phyloP scores from a whole-genome alignment of 2,329 filamentous ascomycete genomes.

The Trichoderma sp. region DNA sequence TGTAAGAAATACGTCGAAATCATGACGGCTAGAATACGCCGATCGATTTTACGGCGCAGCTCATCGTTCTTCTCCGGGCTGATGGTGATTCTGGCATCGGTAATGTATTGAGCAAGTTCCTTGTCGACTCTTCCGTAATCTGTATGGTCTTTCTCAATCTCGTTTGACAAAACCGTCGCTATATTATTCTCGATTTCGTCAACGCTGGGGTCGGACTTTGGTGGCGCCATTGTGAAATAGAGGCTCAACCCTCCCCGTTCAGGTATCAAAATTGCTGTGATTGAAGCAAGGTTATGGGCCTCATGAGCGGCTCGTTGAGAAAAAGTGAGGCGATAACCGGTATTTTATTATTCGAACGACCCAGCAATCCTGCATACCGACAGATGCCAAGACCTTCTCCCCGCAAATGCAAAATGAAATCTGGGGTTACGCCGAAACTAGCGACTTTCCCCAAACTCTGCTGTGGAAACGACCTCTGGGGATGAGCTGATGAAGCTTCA shows the following conservation, averaged over 20 bases:
- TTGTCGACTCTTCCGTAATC: background rate
- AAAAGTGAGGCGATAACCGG: background rate
- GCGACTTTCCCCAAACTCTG: background rate
- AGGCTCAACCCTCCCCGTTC: too few relatives aligned
- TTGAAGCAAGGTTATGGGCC: background rate
- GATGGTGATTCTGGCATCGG: background rate
- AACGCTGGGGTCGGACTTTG: background rate
- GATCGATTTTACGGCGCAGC: slow-evolving; percentile 5
- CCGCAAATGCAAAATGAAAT: background rate
- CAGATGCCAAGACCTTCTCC: background rate
- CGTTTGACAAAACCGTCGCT: background rate
- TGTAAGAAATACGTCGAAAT: slow-evolving; percentile 6
- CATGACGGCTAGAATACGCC: slow-evolving; percentile 2
- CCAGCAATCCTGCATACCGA: background rate
- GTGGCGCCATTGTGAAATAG: background rate
- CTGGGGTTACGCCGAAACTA: background rate
- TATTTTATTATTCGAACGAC: background rate
- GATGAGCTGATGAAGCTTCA: background rate
- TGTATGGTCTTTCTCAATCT: background rate
- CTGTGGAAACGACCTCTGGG: background rate
- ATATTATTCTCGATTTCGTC: background rate
- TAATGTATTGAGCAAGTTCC: slow-evolving; percentile 5
- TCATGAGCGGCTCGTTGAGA: background rate
- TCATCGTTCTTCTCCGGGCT: slow-evolving; percentile 6
- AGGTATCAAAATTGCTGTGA: background rate